A percentile compares a stretch with the other conserved stretches of the same genome.
Conservation (phyloP, 1,284 basidiomycete species). For the Cryptococcus sp. region DNA sequence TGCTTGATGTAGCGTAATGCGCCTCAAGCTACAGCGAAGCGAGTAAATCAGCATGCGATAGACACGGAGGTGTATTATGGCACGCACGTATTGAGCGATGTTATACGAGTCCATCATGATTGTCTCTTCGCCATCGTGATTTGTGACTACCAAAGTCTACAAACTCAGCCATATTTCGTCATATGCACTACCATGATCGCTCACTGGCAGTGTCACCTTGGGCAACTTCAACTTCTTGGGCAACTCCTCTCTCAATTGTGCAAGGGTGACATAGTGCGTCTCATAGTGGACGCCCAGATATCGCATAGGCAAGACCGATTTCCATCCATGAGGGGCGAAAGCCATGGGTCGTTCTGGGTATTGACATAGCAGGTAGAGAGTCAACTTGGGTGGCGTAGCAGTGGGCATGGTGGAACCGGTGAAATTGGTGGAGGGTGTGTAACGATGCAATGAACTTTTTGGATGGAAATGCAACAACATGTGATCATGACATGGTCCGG, state of each 20-base stretch:
- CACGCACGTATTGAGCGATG: conserved; percentile 20
- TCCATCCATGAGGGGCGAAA: conserved; percentile 31
- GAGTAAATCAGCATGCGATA: neutral
- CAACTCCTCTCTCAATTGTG: conserved; percentile 16
- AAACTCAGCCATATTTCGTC: neutral
- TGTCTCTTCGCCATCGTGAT: conserved; percentile 10
- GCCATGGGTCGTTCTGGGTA: conserved; percentile 17
- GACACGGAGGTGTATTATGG: neutral
- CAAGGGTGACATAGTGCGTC: conserved; percentile 14
- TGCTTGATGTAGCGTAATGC: conserved; percentile 8
- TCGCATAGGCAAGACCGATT: conserved; percentile 18
- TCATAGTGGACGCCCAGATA: conserved; percentile 10
- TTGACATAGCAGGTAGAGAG: conserved; percentile 16
- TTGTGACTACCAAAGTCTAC: conserved; percentile 12
- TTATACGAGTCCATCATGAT: conserved; percentile 23
- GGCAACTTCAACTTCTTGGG: conserved; percentile 15
- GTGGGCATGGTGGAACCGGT: neutral
- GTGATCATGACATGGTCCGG: neutral
- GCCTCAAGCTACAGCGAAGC: conserved; percentile 13
- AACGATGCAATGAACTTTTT: no score
- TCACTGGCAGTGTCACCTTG: conserved; percentile 23
- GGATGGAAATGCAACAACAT: no score
- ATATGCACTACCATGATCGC: neutral
- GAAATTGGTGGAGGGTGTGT: neutral
- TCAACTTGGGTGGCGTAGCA: neutral